Percentiles rank a stretch among this genome's conserved stretches.
These are phyloP conservation scores for Gonium pectorale DNA, from an alignment of 139 green algal species.

Conservation along the genomic window DNA sequence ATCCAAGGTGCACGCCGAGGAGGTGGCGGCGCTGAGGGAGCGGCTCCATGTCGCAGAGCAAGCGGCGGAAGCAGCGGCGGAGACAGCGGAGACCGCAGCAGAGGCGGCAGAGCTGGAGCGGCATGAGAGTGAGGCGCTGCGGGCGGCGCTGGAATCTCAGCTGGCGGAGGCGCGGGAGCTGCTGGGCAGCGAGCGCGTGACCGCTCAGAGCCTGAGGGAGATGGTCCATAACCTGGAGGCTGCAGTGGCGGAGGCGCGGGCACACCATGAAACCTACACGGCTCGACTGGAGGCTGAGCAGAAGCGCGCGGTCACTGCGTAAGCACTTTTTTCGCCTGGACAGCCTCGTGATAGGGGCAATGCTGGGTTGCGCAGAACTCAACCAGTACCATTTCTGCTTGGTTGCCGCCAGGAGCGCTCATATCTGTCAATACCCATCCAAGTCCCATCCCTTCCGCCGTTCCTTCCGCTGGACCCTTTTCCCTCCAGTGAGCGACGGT, in stretches of 20 bases:
- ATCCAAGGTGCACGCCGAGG: neutral
- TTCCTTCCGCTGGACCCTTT: too few relatives aligned
- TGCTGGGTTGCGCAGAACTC: too few relatives aligned
- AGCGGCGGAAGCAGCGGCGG: neutral
- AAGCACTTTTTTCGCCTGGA: too few relatives aligned
- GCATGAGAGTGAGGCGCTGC: neutral
- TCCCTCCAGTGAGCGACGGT: conserved; percentile 25
- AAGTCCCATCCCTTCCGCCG: too few relatives aligned
- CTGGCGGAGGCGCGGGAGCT: conserved; percentile 20
- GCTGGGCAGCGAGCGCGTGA: conserved; percentile 4
- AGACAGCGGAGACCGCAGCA: neutral
- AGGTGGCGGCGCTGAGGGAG: neutral
- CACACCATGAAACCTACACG: neutral
- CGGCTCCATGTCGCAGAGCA: too few relatives aligned
- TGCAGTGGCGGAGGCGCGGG: neutral
- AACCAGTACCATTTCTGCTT: too few relatives aligned
- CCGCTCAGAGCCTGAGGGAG: neutral
- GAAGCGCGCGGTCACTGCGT: neutral
- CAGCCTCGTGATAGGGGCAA: too few relatives aligned
- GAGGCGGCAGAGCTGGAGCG: neutral
- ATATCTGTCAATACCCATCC: too few relatives aligned
- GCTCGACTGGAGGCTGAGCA: neutral
- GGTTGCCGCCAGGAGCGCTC: too few relatives aligned
- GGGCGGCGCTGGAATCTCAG: neutral
- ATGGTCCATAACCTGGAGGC: neutral